Base-by-base conservation (phyloP, 2,329 filamentous ascomycete genomes). In the Exophiala dermatitidis region DNA sequence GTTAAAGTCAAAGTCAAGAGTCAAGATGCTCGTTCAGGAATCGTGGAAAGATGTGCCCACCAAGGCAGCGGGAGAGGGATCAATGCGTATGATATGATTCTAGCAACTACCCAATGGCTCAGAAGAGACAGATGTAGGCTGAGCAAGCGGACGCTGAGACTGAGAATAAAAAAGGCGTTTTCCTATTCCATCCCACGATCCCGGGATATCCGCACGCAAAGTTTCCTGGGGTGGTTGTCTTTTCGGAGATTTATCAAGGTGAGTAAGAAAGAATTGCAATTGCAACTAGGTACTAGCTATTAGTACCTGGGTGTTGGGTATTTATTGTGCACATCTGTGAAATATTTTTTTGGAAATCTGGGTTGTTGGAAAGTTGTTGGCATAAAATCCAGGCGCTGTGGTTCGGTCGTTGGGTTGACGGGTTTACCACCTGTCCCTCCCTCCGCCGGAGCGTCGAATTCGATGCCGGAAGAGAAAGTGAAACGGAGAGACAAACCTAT, bases 201-300 rank as follows among this genome's bases (percentile, higher is more conserved):
- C 81, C 88, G 0, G 85, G 86, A 56, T 95, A 95, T 67, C 89
- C 90, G 30, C 84, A 93, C 61, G 90, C 90, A 70, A 90, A 82
- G 65, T 95, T 95, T 65, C 90, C 90, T 0, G 90, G 87, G 19
- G 87, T 96, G 3, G 85, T 88, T 9, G 77, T 96, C 52, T 96
- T 95, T 68, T 90, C 85, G 63, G 90, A 96, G 72, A 96, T 96
- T 65, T 96, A 96, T 67, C 90, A 96, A 83, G 90, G 89, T 90
- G 70, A 53, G 36, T n/a, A 5, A 4, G 5, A 10, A 10, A 34
- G 10, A 34, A 10, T 10, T 10, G 10, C 1, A 34, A 6, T 34
- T 34, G 33, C 33, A n/a, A 38, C 1, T 32, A 33, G 1, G 66
- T 55, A 46, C 36, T 48, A 19, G 19, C 19, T 19, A 19, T 19